Evolutionary conservation across 495 filamentous ascomycete species (phyloP).

Genomic region (Clohesyomyces aquaticus): DNA sequence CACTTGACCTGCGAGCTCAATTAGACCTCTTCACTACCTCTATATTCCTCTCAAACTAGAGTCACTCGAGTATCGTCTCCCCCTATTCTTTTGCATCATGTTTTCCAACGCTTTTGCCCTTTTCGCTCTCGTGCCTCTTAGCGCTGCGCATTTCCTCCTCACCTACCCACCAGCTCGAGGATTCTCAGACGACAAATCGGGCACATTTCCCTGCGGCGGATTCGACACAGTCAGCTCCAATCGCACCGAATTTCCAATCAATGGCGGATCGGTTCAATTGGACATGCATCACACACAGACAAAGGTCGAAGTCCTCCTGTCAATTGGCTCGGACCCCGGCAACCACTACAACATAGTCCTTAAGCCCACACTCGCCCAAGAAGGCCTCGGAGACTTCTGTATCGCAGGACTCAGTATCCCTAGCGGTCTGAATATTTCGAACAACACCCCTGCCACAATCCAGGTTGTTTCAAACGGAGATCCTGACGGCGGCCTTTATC

Average conservation of each 20-base stretch:
- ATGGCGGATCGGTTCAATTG: conserved; percentile 56
- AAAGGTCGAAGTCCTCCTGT: conserved; percentile 60
- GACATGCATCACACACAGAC: conserved; percentile 60
- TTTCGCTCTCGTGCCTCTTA: conserved; percentile 45
- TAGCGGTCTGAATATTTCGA: conserved; percentile 46
- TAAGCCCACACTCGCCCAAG: conserved; percentile 52
- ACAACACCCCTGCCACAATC: conserved; percentile 64
- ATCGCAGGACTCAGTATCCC: conserved; percentile 52
- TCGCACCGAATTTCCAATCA: conserved; percentile 57
- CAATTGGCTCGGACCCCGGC: conserved; percentile 57
- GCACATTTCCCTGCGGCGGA: conserved; percentile 63
- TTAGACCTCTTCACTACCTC: background rate
- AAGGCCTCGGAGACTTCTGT: conserved; percentile 62
- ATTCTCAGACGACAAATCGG: conserved; percentile 55
- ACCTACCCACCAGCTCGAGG: conserved; percentile 60
- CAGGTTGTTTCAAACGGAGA: conserved; percentile 60
- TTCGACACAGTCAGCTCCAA: conserved; percentile 52
- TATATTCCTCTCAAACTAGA: too few species aligned
- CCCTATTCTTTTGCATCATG: conserved; percentile 16
- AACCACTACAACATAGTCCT: conserved; percentile 61
- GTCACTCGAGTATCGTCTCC: too few species aligned
- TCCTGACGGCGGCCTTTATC: conserved; percentile 40
- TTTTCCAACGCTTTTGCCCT: conserved; percentile 31
- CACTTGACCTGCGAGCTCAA: background rate
- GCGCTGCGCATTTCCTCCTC: conserved; percentile 64